Conservation (phyloP, 2,329 filamentous ascomycete species). For the Cercospora sojina region DNA sequence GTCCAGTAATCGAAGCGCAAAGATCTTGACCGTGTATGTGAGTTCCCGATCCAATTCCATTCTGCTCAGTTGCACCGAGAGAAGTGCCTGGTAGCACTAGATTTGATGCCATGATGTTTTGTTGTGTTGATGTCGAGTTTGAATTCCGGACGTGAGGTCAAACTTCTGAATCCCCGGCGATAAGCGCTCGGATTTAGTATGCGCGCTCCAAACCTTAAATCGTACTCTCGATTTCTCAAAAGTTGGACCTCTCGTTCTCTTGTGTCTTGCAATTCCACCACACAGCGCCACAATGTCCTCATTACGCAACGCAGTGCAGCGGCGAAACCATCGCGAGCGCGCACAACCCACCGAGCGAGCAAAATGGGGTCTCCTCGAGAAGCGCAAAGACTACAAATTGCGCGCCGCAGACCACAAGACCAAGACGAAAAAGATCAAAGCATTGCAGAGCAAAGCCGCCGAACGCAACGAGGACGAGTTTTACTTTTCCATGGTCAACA, state of each 20-base stretch:
- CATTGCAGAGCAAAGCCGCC: constrained; percentile 58
- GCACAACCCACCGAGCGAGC: constrained; percentile 80
- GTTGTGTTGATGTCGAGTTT: not conserved
- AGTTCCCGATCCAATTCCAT: constrained; percentile 75
- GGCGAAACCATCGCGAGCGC: constrained; percentile 85
- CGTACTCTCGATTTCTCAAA: constrained; percentile 12
- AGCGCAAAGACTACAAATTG: constrained; percentile 79
- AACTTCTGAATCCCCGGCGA: constrained; percentile 4
- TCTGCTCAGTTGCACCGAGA: constrained; percentile 67
- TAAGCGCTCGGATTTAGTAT: constrained; percentile 1
- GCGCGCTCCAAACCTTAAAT: constrained; percentile 6
- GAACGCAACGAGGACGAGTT: constrained; percentile 67
- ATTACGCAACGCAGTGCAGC: constrained; percentile 64
- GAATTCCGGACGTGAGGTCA: constrained; percentile 5
- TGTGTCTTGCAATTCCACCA: not conserved
- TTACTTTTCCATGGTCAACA: constrained; percentile 63
- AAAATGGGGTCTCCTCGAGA: constrained; percentile 89
- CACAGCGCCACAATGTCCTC: constrained; percentile 51
- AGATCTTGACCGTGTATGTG: constrained; percentile 75
- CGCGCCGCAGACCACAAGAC: constrained; percentile 63
- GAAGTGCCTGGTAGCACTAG: constrained; percentile 78
- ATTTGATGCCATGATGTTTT: constrained; percentile 11
- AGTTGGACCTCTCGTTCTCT: not conserved
- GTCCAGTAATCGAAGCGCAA: constrained; percentile 56
- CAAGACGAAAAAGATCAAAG: constrained; percentile 60